Evolutionary conservation across 345 rosid genomes (phyloP).

Genomic region (Citrus hindsii): DNA sequence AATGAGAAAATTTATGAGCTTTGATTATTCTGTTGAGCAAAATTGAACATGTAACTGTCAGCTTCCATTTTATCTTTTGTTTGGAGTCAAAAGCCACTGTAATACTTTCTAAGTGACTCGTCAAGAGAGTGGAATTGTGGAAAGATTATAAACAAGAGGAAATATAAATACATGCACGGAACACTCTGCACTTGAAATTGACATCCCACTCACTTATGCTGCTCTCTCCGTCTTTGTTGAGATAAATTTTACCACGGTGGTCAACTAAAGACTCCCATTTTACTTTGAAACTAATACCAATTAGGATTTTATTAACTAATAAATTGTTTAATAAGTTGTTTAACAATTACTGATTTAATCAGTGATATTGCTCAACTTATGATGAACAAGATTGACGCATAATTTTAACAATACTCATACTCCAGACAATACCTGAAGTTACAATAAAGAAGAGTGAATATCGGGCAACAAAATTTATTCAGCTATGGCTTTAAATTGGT

Average conservation of each 20-base stretch:
- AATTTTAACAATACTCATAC: too few relatives aligned
- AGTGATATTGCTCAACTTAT: background rate
- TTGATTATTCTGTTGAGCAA: constrained; percentile 25
- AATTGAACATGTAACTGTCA: constrained; percentile 23
- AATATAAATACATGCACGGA: background rate
- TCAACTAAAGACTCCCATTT: background rate
- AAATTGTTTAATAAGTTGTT: background rate
- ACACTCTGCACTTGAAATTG: background rate
- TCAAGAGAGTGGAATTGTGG: background rate
- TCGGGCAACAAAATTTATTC: background rate
- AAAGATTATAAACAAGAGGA: background rate
- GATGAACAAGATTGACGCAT: too few relatives aligned
- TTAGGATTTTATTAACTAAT: too few relatives aligned
- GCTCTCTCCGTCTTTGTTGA: background rate
- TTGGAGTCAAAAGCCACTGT: background rate
- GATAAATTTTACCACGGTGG: too few relatives aligned
- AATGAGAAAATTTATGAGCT: constrained; percentile 22
- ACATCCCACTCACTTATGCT: background rate
- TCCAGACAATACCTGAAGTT: background rate
- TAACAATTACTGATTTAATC: background rate
- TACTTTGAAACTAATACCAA: too few relatives aligned
- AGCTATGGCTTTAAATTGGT: background rate
- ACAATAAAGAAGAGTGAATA: background rate
- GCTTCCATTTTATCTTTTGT: background rate
- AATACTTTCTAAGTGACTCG: background rate